Evolutionary conservation across 2,329 filamentous ascomycete genomes (phyloP), one percentile per base, ranked within the genome.

Genomic region (Nemania abortiva): DNA sequence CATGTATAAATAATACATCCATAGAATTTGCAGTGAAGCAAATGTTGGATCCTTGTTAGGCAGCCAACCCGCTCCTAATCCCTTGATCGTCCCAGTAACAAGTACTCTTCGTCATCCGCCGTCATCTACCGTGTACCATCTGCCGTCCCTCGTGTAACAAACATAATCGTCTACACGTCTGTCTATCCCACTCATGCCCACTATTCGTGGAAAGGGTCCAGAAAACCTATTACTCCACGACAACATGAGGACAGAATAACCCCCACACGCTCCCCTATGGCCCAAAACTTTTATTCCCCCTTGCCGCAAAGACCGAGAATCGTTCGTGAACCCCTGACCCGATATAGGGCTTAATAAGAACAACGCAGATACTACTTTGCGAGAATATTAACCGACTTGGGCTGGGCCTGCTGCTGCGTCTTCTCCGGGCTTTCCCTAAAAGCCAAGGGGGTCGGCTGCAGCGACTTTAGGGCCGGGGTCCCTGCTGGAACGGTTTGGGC

Each of bases 401-500:
- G 71, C 27, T 34, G 63, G 37, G 55, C 76, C 75, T 69, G 55
- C 47, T 68, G 70, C 54, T 82, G 80, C 59, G 81, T 75, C 80
- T 90, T 90, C 76, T 90, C 89, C 27, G 88, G 88, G 74, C 88
- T 90, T 72, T 86, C 86, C 75, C 88, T 86, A 81, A 88, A 88
- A 74, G 88, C 87, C 74, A 90, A 78, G 34, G 86, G 80, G 15
- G 84, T 85, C 29, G 83, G 76, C 59, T 81, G 77, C 42, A 80
- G 60, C 29, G 75, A 66, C 61, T 66, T 77, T 7, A 78, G 71
- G 10, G 76, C 74, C 13, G 79, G 74, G 3, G 79, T 81, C 7
- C 20, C 55, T 27, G 62, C 55, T 6, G 42, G 6, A 15, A 60
- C 6, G 11, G 42, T 34, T 29, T 61, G 54, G 55, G 34, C 49